phyloP scores from a whole-genome alignment of 2,329 filamentous ascomycete species.

The Aspergillus aculeatinus region DNA sequence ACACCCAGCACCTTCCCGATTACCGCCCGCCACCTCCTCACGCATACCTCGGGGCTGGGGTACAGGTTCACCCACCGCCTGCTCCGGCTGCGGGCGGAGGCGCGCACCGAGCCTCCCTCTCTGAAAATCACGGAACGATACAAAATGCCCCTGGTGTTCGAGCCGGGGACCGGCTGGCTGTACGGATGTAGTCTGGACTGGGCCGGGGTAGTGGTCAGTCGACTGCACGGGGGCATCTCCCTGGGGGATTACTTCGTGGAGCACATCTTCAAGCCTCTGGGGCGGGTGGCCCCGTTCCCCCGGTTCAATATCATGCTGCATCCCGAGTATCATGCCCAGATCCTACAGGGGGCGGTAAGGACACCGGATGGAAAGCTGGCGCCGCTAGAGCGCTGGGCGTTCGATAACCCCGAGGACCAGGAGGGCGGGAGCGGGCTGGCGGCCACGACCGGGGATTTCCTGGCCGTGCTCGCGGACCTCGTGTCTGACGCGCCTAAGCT shows the following conservation, averaged over 20 bases:
- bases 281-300: neutral
- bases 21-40: constrained; percentile 7
- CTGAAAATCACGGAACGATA: neutral
- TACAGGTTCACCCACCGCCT: constrained; percentile 6
- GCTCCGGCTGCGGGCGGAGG: neutral
- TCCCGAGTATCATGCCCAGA: neutral
- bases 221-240: neutral
- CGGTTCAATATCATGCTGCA: constrained; percentile 3
- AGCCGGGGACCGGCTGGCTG: constrained; percentile 6
- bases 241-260: constrained; percentile 7
- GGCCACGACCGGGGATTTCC: neutral
- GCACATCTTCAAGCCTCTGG: constrained; percentile 4
- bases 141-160: constrained; percentile 3
- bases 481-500: neutral
- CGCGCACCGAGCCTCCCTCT: neutral
- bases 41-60: constrained; percentile 5
- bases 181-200: constrained; percentile 10
- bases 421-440: constrained; percentile 1
- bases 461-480: constrained; percentile 3
- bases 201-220: constrained; percentile 7
- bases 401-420: constrained; percentile 4
- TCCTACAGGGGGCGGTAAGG: neutral
- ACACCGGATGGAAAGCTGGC: neutral
- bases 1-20: neutral
- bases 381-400: neutral